phyloP scores from a whole-genome alignment of 2,329 filamentous ascomycete genomes.

The Aspergillus caelatus region DNA sequence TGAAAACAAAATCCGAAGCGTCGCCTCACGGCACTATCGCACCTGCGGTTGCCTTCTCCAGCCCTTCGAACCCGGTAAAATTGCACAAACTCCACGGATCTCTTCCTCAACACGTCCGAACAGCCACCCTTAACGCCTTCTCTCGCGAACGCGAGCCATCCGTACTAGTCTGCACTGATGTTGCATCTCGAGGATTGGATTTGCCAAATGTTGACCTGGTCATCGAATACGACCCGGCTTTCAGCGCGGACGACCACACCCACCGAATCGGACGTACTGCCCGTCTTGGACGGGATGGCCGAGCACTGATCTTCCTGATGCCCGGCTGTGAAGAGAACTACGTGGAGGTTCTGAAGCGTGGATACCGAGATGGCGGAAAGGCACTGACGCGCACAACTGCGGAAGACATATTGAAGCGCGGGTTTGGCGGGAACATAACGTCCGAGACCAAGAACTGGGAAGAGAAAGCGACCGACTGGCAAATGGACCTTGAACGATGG shows the following conservation, averaged over 20 bases:
- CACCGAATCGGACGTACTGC: conserved; percentile 95
- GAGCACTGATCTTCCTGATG: conserved; percentile 85
- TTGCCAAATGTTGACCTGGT: conserved; percentile 93
- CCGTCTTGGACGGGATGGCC: conserved; percentile 83
- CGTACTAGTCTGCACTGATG: conserved; percentile 90
- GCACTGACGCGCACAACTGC: conserved; percentile 64
- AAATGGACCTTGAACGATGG: conserved; percentile 69
- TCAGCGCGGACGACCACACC: conserved; percentile 88
- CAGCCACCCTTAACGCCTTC: conserved; percentile 81
- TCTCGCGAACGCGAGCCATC: conserved; percentile 72
- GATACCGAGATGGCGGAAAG: conserved; percentile 65
- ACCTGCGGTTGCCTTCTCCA: conserved; percentile 72
- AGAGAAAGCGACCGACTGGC: conserved; percentile 67
- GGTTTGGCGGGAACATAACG: conserved; percentile 55
- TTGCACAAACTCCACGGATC: conserved; percentile 91
- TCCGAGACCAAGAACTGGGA: conserved; percentile 61
- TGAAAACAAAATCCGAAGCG: conserved; percentile 27
- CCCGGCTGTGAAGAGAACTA: conserved; percentile 93
- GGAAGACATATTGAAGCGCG: conserved; percentile 69
- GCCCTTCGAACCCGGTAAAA: conserved; percentile 73
- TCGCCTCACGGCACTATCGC: conserved; percentile 50
- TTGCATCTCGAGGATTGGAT: conserved; percentile 92
- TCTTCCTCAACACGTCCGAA: conserved; percentile 82
- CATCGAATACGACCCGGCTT: conserved; percentile 94
- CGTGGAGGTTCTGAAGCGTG: conserved; percentile 73